Conservation (phyloP, 352 stramenopile species). For the Phytophthora colocasiae region DNA sequence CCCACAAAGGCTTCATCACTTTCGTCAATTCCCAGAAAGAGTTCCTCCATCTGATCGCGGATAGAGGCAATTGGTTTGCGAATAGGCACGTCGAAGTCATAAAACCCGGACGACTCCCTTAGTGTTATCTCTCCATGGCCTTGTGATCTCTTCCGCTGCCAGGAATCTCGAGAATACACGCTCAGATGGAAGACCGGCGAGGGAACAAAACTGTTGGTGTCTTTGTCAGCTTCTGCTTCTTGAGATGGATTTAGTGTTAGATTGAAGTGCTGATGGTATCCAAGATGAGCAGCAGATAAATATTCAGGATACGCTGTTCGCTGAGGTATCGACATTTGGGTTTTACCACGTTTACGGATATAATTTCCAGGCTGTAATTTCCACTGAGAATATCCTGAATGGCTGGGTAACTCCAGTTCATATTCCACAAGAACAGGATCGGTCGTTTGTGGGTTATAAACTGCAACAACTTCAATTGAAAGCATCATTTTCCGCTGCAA, state of each 20-base stretch:
- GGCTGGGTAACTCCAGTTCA: constrained; percentile 21
- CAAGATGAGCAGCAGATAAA: constrained; percentile 23
- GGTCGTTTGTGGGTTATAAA: constrained; percentile 31
- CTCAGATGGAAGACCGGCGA: constrained; percentile 32
- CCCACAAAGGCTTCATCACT: constrained; percentile 2
- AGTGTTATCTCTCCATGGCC: constrained; percentile 51
- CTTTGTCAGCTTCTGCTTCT: background rate
- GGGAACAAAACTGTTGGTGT: background rate
- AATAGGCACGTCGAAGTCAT: constrained; percentile 49
- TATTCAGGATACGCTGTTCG: constrained; percentile 9
- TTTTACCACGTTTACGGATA: constrained; percentile 16
- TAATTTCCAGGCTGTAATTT: constrained; percentile 22
- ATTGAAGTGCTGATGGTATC: constrained; percentile 32
- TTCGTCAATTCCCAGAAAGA: constrained; percentile 62
- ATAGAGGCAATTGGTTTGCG: constrained; percentile 43
- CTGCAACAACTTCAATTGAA: constrained; percentile 37
- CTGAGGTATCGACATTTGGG: constrained; percentile 31
- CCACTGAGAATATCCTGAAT: constrained; percentile 20
- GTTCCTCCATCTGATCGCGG: constrained; percentile 61
- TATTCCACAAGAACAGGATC: constrained; percentile 42
- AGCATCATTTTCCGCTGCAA: constrained; percentile 25
- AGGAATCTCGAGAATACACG: constrained; percentile 60
- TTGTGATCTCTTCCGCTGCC: constrained; percentile 46
- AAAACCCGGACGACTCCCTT: constrained; percentile 28
- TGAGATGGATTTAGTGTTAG: constrained; percentile 12